These are phyloP conservation scores for Albizia julibrissin DNA, from an alignment of 306 rosid genomes.

Conservation along the genomic window DNA sequence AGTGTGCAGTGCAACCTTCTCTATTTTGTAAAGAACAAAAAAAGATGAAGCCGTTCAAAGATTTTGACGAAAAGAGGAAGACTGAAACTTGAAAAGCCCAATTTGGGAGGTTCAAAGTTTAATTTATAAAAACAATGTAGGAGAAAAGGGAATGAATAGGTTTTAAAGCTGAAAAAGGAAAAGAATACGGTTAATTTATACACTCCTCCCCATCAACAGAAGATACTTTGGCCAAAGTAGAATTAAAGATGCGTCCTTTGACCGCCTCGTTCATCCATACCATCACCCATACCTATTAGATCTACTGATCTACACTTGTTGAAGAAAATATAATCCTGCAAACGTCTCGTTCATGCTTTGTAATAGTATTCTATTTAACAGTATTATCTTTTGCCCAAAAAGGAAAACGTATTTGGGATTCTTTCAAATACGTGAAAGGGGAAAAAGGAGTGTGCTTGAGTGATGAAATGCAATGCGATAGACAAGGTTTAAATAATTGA, in stretches of 20 bases:
- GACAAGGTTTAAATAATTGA: neutral
- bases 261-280: constrained; percentile 54
- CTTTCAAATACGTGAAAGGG: neutral
- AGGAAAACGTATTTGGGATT: neutral
- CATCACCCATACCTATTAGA: neutral
- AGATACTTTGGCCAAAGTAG: constrained; percentile 59
- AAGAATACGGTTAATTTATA: constrained; percentile 31
- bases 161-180: constrained; percentile 56
- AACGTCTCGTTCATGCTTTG: too few species aligned
- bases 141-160: constrained; percentile 31
- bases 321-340: neutral
- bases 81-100: neutral
- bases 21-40: neutral
- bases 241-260: constrained; percentile 56
- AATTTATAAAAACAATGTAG: constrained; percentile 10
- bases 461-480: neutral
- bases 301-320: neutral
- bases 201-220: constrained; percentile 22
- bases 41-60: neutral
- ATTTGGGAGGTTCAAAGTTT: constrained; percentile 28
- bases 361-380: too few species aligned
- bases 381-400: neutral
- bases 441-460: neutral
- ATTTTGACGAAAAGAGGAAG: neutral
- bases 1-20: neutral